Evolutionary conservation across 2,329 filamentous ascomycete genomes (phyloP), one percentile per base, ranked within the genome.

Genomic region (Lasiodiplodia sp.): DNA sequence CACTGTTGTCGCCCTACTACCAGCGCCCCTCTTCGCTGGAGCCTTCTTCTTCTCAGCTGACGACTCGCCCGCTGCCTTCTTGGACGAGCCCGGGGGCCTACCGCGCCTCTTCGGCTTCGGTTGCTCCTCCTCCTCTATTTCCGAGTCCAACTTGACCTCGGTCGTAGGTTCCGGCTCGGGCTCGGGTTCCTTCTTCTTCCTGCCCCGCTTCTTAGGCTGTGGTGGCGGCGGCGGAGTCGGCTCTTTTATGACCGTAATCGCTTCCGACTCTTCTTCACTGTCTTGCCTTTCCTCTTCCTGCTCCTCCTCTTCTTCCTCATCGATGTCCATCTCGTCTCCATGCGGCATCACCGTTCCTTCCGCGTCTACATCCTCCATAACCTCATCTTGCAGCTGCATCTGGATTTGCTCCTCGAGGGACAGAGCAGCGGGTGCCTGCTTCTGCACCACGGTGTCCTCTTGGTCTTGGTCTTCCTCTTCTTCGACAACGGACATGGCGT

Each of bases 281-380:
- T 55, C 62, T 37, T 74, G 75, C 16, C 69, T 73, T n/a, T 70
- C 70, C 21, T 69, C 70, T 28, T 71, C 71, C 67, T 73, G 71
- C 71, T 67, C 68, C 65, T 73, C 70, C 71, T 74, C 71, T 68
- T 73, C 67, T 14, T 72, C 62, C n/a, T 55, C 49, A n/a, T 63
- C 60, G n/a, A 64, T 52, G 40, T 64, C 60, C 60, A 64, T 64
- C 28, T 69, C 68, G 12, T 57, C 66, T 16, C 21, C 52, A 18
- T 31, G 28, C 23, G 67, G 52, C 49, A 70, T 51, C 21, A 71
- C 65, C 2, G 78, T 80, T 4, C 78, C 77, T 68, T 80, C 78
- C 1, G 76, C 77, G 71, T 80, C 78, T 16, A 75, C 74, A 37
- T 73, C 71, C 0, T 18, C 11, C 69, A 68, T 60, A 4, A 62